phyloP scores from a whole-genome alignment of 768 basidiomycete genomes.

The Psilocybe subaeruginosa region DNA sequence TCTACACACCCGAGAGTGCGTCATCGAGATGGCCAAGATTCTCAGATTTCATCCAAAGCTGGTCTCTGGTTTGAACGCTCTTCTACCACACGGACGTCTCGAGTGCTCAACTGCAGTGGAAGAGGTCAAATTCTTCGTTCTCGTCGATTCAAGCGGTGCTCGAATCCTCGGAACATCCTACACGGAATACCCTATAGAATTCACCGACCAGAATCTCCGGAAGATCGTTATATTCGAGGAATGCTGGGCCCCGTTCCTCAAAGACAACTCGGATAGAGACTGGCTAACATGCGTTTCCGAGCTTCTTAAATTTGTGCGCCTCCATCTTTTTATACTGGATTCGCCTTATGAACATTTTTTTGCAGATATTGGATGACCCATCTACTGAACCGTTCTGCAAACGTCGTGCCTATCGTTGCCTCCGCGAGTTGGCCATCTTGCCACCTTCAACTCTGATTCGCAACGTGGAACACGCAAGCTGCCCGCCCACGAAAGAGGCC shows the following conservation, averaged over 20 bases:
- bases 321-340: not conserved
- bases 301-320: slow-evolving; percentile 21
- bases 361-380: slow-evolving; percentile 17
- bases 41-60: slow-evolving; percentile 11
- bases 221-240: not conserved
- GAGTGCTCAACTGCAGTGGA: slow-evolving; percentile 11
- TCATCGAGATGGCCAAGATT: slow-evolving; percentile 12
- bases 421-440: slow-evolving; percentile 22
- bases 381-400: slow-evolving; percentile 4
- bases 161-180: slow-evolving; percentile 10
- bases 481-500: too few relatives aligned
- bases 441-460: slow-evolving; percentile 19
- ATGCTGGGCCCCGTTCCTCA: slow-evolving; percentile 8
- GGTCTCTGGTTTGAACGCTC: slow-evolving; percentile 13
- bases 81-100: slow-evolving; percentile 13
- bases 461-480: too few relatives aligned
- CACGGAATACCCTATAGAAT: not conserved
- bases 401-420: slow-evolving; percentile 15
- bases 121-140: slow-evolving; percentile 17
- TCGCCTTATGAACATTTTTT: not conserved
- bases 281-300: slow-evolving; percentile 19
- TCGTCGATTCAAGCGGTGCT: slow-evolving; percentile 3
- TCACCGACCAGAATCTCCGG: slow-evolving; percentile 3
- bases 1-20: not conserved
- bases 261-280: slow-evolving; percentile 2